Base-by-base conservation (phyloP, 1,284 basidiomycete species). In the Ganoderma lingzhi region DNA sequence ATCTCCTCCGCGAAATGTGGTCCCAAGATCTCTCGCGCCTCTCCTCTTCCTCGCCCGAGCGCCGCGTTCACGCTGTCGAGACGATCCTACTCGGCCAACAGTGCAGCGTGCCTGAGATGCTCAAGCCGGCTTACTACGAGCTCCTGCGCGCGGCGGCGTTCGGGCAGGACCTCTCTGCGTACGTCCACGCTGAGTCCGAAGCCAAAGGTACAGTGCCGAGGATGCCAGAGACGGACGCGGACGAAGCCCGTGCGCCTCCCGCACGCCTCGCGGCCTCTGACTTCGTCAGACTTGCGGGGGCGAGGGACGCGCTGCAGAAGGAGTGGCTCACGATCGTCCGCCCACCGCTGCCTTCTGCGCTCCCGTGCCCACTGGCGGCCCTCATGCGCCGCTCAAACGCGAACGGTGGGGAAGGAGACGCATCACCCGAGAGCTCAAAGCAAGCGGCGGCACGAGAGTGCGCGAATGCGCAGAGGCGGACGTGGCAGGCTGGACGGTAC, bases 91-190 rank as follows among this genome's bases (percentile, higher is more conserved):
- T 82, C 19, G 80, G 80, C 23, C 76, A 76, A 28, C 44, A 71
- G 17, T 81, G 75, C 68, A 71, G 74, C 3, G 63, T 81, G 23
- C 77, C 77, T 17, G 65, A 71, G 28, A 75, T 84, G 15, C 74
- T 81, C 41, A 82, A 83, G 66, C 74, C 75, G 44, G 80, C 81
- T 4, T 80, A 79, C 63, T 84, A 84, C 71, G 82, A 84, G 68
- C 76, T 84, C 28, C 71, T 81, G 2, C 75, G 81, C 23, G 72
- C 74, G 14, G 65, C 71, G 3, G 66, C 48, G 10, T 77, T 81
- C 60, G 79, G 76, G 1, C 77, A 79, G 65, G 68, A 69, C 17
- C 66, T 64, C n/a, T 42, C 64, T 2, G 68, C 65, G 15, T 70
- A 71, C 35, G 64, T 62, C 5, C 65, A 69, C 42, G 67, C 67